These are phyloP conservation scores for Gypsophila paniculata DNA, from an alignment of 179 eudicot species.

Conservation along the genomic window DNA sequence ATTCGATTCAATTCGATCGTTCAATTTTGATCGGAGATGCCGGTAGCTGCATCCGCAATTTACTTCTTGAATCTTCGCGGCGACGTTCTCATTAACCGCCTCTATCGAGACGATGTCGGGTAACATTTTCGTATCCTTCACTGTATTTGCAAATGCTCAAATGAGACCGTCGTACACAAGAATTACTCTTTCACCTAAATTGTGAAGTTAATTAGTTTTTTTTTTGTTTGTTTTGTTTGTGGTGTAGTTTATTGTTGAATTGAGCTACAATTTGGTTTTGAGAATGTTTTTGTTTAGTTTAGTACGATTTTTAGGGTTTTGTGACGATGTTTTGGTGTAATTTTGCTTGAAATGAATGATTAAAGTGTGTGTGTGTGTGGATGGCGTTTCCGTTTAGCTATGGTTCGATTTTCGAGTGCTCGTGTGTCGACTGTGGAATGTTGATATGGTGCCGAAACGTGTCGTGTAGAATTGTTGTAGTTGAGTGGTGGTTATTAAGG, in stretches of 20 bases:
- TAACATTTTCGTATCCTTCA: slow-evolving; percentile 25
- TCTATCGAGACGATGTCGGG: slow-evolving; percentile 98
- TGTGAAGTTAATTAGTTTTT: neutral
- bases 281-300: neutral
- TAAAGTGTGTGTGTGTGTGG: neutral
- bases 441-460: neutral
- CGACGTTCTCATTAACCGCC: slow-evolving; percentile 99
- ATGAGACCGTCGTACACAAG: too few species aligned
- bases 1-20: neutral
- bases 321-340: neutral
- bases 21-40: slow-evolving; percentile 56
- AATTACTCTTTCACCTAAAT: too few species aligned
- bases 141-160: too few species aligned
- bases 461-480: neutral
- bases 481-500: neutral
- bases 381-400: neutral
- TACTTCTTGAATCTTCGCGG: slow-evolving; percentile 97
- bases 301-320: neutral
- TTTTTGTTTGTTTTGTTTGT: neutral
- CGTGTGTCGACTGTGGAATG: neutral
- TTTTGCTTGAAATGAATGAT: neutral
- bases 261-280: neutral
- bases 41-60: slow-evolving; percentile 95
- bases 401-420: neutral
- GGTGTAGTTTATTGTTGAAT: neutral